A percentile compares a stretch with the other conserved stretches of the same genome.
Evolutionary conservation across 2,329 filamentous ascomycete genomes (phyloP).

Genomic region (Xylariomycetidae sp.): DNA sequence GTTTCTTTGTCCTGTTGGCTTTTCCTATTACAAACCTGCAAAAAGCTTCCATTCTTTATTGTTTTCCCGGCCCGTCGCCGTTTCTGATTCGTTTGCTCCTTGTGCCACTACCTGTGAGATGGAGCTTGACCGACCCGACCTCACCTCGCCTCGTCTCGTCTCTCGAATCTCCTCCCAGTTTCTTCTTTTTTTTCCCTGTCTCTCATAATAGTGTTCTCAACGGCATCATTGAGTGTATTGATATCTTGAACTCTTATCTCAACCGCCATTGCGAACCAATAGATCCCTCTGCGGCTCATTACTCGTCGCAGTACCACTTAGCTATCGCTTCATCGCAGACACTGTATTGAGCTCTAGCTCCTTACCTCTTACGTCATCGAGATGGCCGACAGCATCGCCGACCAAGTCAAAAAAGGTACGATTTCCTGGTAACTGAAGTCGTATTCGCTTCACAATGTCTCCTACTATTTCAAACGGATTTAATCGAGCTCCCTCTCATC

Average conservation of each 20-base stretch:
- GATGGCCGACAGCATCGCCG: slow-evolving; percentile 26
- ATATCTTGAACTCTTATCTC: too few relatives aligned
- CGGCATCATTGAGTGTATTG: too few relatives aligned
- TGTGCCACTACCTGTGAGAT: slow-evolving; percentile 21
- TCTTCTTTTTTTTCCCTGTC: slow-evolving; percentile 4
- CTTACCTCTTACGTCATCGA: slow-evolving; percentile 30
- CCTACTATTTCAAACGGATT: slow-evolving; percentile 10
- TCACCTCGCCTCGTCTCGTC: slow-evolving; percentile 19
- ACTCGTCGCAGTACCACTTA: too few relatives aligned
- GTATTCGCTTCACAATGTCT: too few relatives aligned
- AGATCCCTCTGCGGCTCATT: too few relatives aligned
- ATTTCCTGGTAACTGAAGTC: not conserved
- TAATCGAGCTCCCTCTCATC: slow-evolving; percentile 14
- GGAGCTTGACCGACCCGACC: slow-evolving; percentile 21
- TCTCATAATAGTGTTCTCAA: slow-evolving; percentile 4
- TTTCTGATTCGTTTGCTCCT: slow-evolving; percentile 26
- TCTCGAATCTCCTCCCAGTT: slow-evolving; percentile 11
- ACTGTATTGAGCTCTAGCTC: too few relatives aligned
- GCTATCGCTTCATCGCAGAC: too few relatives aligned
- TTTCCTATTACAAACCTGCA: too few relatives aligned
- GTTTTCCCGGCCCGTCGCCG: slow-evolving; percentile 22
- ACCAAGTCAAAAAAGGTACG: slow-evolving; percentile 27
- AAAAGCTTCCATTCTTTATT: slow-evolving; percentile 15
- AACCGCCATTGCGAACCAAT: too few relatives aligned
- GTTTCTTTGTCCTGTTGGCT: too few relatives aligned